phyloP scores from a whole-genome alignment of 306 rosid species.

The Clitoria ternatea region DNA sequence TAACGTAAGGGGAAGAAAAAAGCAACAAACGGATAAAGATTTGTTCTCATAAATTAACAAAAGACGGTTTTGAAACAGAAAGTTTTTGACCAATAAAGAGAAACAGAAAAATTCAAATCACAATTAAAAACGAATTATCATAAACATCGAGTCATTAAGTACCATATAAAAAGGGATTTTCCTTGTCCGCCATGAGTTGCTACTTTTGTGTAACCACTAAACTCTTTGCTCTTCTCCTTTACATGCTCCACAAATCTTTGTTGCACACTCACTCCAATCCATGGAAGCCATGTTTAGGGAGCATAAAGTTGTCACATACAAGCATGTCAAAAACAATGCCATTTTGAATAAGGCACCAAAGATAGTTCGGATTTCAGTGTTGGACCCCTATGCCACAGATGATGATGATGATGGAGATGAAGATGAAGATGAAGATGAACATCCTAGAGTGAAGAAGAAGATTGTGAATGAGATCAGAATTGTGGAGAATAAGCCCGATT shows the following conservation, averaged over 20 bases:
- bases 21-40: too few species aligned
- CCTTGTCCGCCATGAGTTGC: neutral
- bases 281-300: neutral
- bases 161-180: neutral
- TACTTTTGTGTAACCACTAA: neutral
- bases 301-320: neutral
- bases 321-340: neutral
- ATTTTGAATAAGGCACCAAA: neutral
- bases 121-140: neutral
- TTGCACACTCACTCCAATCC: neutral
- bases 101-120: neutral
- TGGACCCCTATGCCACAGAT: slow-evolving; percentile 72
- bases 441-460: slow-evolving; percentile 43
- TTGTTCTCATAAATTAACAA: neutral
- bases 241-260: too few species aligned
- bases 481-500: slow-evolving; percentile 8
- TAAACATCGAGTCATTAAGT: neutral
- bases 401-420: slow-evolving; percentile 59
- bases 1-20: too few species aligned
- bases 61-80: neutral
- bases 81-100: too few species aligned
- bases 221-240: neutral
- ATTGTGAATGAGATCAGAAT: slow-evolving; percentile 47
- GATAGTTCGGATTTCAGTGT: slow-evolving; percentile 46
- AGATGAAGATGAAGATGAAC: slow-evolving; percentile 32